phyloP scores from a whole-genome alignment of 805 yeast species.

The Dipodascopsis uninucleata region DNA sequence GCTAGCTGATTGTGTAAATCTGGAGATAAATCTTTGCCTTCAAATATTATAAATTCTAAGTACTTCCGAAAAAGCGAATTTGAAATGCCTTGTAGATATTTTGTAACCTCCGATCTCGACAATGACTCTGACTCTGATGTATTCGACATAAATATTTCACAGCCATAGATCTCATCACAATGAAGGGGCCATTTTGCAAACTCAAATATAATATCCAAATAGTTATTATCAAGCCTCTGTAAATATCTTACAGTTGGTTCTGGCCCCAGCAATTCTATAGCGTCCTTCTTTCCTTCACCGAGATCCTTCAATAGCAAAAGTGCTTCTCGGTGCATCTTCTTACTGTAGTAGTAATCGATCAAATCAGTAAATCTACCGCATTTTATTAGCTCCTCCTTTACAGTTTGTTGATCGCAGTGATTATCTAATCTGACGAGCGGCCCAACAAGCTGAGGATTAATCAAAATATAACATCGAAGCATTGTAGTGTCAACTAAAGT shows the following conservation, averaged over 20 bases:
- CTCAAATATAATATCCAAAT: slow-evolving; percentile 54
- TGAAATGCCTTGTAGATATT: slow-evolving; percentile 43
- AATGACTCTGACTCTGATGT: slow-evolving; percentile 57
- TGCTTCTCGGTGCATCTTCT: slow-evolving; percentile 61
- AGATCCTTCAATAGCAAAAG: slow-evolving; percentile 52
- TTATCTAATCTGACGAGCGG: slow-evolving; percentile 77
- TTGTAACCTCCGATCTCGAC: slow-evolving; percentile 51
- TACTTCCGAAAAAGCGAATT: slow-evolving; percentile 43
- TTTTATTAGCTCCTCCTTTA: slow-evolving; percentile 49
- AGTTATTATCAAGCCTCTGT: slow-evolving; percentile 48
- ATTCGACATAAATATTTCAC: slow-evolving; percentile 60
- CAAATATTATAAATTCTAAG: slow-evolving; percentile 49
- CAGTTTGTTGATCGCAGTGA: slow-evolving; percentile 63
- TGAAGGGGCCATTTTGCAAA: slow-evolving; percentile 53
- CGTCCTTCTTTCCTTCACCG: slow-evolving; percentile 29
- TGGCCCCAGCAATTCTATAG: slow-evolving; percentile 39
- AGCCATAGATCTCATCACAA: slow-evolving; percentile 40
- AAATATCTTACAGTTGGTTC: slow-evolving; percentile 53
- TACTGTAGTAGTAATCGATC: slow-evolving; percentile 70
- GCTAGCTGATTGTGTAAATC: slow-evolving; percentile 46
- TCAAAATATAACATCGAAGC: slow-evolving; percentile 67
- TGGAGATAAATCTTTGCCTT: slow-evolving; percentile 39
- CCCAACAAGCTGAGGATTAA: slow-evolving; percentile 69
- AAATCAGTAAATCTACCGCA: slow-evolving; percentile 59
- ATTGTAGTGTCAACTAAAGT: slow-evolving; percentile 68